Conservation (phyloP, 805 yeast genomes). For the Saccharomycopsis malanga region DNA sequence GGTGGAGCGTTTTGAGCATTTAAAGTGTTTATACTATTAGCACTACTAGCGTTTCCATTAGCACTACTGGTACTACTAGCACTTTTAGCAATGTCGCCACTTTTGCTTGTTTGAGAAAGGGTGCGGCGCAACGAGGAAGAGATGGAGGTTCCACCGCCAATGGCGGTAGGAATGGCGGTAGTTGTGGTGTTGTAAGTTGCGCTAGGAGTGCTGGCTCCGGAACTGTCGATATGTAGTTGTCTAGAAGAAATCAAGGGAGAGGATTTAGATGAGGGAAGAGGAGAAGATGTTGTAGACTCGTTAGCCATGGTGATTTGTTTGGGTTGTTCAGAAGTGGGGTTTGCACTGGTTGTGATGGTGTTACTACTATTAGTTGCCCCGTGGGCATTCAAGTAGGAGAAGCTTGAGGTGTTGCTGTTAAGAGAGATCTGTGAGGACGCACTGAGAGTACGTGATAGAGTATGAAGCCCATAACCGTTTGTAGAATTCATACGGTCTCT, state of each 20-base stretch:
- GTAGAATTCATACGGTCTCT: background rate
- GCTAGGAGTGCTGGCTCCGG: background rate
- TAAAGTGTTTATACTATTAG: slow-evolving; percentile 17
- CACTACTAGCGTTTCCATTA: slow-evolving; percentile 2
- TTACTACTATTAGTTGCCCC: slow-evolving; percentile 1
- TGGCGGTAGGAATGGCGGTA: background rate
- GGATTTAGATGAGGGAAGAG: slow-evolving; percentile 12
- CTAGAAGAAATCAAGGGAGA: slow-evolving; percentile 10
- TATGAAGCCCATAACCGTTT: slow-evolving; percentile 14
- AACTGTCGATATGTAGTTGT: background rate
- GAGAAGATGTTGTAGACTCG: slow-evolving; percentile 9
- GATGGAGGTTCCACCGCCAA: slow-evolving; percentile 9
- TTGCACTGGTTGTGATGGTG: slow-evolving; percentile 1
- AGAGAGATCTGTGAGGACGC: slow-evolving; percentile 16
- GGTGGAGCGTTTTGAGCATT: no score
- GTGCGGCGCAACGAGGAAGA: slow-evolving; percentile 19
- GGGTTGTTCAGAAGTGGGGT: background rate
- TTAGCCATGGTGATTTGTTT: background rate
- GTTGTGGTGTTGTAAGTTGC: background rate
- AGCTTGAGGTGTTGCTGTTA: slow-evolving; percentile 16
- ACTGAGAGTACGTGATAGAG: slow-evolving; percentile 20
- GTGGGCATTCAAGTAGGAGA: slow-evolving; percentile 6
- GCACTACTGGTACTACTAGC: slow-evolving; percentile 1
- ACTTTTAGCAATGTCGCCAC: background rate
- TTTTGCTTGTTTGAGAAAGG: slow-evolving; percentile 4